phyloP scores from a whole-genome alignment of 1,139 yeast genomes.

The Hansenula sp. region DNA sequence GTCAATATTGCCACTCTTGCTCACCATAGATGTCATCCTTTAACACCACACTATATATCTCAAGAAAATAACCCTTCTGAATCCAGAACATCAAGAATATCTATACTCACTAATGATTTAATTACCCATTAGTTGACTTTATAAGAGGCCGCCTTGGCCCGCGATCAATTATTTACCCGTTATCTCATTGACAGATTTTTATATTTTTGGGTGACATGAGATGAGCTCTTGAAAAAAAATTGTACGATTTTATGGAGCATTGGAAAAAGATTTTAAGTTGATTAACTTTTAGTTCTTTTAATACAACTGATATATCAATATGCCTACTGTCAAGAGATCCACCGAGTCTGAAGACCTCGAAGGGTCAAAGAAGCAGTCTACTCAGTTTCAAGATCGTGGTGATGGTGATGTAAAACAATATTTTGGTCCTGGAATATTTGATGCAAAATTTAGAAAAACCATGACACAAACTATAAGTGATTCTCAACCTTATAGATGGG shows the following conservation, averaged over 20 bases:
- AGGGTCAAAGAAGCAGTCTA: constrained; percentile 11
- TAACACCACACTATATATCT: too few relatives aligned
- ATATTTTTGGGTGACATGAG: constrained; percentile 3
- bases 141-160: too few relatives aligned
- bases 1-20: too few relatives aligned
- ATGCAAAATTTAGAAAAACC: constrained; percentile 34
- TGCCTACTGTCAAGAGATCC: constrained; percentile 1
- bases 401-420: constrained; percentile 38
- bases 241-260: neutral
- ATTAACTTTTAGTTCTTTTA: neutral
- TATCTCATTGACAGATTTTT: neutral
- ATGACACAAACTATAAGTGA: constrained; percentile 38
- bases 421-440: constrained; percentile 56
- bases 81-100: too few relatives aligned
- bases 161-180: neutral
- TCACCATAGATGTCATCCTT: too few relatives aligned
- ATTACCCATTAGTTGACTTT: too few relatives aligned
- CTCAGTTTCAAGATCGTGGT: constrained; percentile 10
- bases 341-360: neutral
- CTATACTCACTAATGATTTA: too few relatives aligned
- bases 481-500: constrained; percentile 86
- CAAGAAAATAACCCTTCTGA: too few relatives aligned
- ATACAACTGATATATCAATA: neutral
- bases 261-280: too few relatives aligned
- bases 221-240: constrained; percentile 1